Evolutionary conservation across 768 basidiomycete species (phyloP).

Genomic region (Mycena pura): DNA sequence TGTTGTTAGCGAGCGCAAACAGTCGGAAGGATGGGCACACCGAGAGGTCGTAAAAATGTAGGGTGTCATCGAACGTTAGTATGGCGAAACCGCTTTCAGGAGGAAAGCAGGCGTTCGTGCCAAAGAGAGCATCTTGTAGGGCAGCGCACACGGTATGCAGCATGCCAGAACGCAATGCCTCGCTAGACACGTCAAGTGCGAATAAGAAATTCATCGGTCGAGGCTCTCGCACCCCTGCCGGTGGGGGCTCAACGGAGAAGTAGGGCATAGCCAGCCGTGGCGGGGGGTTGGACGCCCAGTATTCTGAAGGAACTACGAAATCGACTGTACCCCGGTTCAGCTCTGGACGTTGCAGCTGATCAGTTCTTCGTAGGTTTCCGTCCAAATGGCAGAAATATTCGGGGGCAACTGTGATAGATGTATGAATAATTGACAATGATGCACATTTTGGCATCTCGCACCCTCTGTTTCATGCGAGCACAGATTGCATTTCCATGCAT

Average conservation of each 20-base stretch:
- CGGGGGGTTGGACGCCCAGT: slow-evolving; percentile 82
- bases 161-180: slow-evolving; percentile 73
- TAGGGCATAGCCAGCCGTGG: slow-evolving; percentile 60
- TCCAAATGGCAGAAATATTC: slow-evolving; percentile 90
- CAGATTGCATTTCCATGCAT: slow-evolving; percentile 91
- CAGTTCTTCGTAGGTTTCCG: slow-evolving; percentile 75
- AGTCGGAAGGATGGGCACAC: slow-evolving; percentile 53
- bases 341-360: slow-evolving; percentile 84
- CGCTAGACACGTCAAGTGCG: slow-evolving; percentile 81
- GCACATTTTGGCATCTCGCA: slow-evolving; percentile 43
- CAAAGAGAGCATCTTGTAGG: slow-evolving; percentile 71
- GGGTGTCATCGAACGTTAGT: slow-evolving; percentile 76
- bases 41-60: slow-evolving; percentile 91
- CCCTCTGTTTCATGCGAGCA: slow-evolving; percentile 87
- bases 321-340: slow-evolving; percentile 92
- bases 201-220: slow-evolving; percentile 81
- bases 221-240: slow-evolving; percentile 57
- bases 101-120: slow-evolving; percentile 61
- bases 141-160: slow-evolving; percentile 68
- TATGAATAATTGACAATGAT: neutral
- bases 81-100: slow-evolving; percentile 69
- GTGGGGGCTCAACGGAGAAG: slow-evolving; percentile 55
- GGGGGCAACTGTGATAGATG: slow-evolving; percentile 59
- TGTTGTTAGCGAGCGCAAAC: slow-evolving; percentile 21
- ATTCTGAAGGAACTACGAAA: slow-evolving; percentile 81